Conservation (phyloP, 163 green algal species). For the Prototheca stagnorum region DNA sequence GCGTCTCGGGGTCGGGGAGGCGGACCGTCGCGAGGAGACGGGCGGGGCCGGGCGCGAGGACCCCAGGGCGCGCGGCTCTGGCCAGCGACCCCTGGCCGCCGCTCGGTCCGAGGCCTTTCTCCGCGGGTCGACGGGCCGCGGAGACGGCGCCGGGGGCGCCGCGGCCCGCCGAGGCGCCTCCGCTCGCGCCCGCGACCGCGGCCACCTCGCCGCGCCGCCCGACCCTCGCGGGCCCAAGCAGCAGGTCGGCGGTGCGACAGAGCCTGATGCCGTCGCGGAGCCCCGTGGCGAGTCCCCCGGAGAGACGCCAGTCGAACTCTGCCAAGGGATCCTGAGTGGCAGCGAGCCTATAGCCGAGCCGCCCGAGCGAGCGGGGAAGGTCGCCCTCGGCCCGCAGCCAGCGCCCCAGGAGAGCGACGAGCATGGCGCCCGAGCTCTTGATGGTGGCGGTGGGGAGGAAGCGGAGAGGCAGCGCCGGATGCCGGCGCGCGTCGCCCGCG, state of each 20-base stretch:
- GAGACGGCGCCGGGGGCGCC: too few relatives aligned
- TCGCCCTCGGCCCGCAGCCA: conserved; percentile 49
- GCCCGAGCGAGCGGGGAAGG: conserved; percentile 41
- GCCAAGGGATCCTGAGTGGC: conserved; percentile 42
- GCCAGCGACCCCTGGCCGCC: too few relatives aligned
- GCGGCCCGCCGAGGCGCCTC: too few relatives aligned
- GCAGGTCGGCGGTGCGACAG: conserved; percentile 52
- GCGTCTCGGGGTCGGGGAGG: too few relatives aligned
- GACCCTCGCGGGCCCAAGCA: conserved; percentile 23
- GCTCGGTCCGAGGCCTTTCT: too few relatives aligned
- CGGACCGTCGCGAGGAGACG: conserved; percentile 13
- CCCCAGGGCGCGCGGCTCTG: too few relatives aligned
- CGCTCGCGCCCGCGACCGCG: too few relatives aligned
- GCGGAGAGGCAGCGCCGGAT: conserved; percentile 32
- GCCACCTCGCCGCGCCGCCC: too few relatives aligned
- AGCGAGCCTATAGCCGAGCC: conserved; percentile 39
- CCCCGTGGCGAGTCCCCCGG: conserved; percentile 52
- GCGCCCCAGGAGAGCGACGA: conserved; percentile 27
- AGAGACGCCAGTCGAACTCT: conserved; percentile 47
- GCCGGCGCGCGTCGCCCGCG: background rate
- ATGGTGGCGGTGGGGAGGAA: conserved; percentile 26
- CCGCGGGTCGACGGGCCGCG: too few relatives aligned
- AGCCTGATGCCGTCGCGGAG: conserved; percentile 65
- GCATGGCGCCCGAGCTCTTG: conserved; percentile 41
- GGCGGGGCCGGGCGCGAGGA: background rate